These are phyloP conservation scores for Lactifluus echinatus DNA, from an alignment of 768 basidiomycete genomes.

Conservation along the genomic window DNA sequence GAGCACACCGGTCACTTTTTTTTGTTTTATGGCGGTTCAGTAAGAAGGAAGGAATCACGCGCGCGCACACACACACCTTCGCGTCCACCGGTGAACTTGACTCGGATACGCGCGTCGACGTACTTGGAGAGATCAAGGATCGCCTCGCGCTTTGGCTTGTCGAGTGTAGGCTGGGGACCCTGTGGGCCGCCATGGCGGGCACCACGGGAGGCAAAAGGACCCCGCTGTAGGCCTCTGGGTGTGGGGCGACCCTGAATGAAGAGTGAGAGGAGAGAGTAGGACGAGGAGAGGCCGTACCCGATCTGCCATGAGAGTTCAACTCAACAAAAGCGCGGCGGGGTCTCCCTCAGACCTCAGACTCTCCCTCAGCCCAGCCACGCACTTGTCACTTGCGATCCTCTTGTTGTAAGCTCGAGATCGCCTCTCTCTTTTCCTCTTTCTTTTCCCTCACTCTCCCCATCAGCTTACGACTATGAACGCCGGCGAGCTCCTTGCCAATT, in stretches of 20 bases:
- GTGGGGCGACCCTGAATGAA: conserved; percentile 54
- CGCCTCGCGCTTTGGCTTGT: conserved; percentile 86
- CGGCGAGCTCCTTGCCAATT: conserved; percentile 82
- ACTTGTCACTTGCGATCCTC: neutral
- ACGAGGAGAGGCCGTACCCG: conserved; percentile 38
- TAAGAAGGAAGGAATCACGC: too few species aligned
- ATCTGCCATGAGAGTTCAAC: conserved; percentile 47
- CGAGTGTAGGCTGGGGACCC: conserved; percentile 41
- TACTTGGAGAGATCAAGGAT: conserved; percentile 95
- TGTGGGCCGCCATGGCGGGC: conserved; percentile 44
- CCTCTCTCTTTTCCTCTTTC: neutral
- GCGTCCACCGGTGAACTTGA: conserved; percentile 96
- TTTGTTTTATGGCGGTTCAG: conserved; percentile 1
- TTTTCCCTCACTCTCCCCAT: neutral
- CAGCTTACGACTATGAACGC: conserved; percentile 67
- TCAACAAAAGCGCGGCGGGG: too few species aligned
- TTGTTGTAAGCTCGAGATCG: too few species aligned
- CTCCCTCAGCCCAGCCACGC: neutral
- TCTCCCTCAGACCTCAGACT: too few species aligned
- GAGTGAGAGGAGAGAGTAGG: conserved; percentile 23
- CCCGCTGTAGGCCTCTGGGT: conserved; percentile 38
- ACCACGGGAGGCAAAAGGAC: conserved; percentile 30
- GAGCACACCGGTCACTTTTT: conserved; percentile 75
- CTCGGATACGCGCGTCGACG: conserved; percentile 82
- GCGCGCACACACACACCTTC: conserved; percentile 75